Evolutionary conservation across 331 rosid species (phyloP), one percentile per base, ranked within the genome.

Genomic region (Telfairia occidentalis): DNA sequence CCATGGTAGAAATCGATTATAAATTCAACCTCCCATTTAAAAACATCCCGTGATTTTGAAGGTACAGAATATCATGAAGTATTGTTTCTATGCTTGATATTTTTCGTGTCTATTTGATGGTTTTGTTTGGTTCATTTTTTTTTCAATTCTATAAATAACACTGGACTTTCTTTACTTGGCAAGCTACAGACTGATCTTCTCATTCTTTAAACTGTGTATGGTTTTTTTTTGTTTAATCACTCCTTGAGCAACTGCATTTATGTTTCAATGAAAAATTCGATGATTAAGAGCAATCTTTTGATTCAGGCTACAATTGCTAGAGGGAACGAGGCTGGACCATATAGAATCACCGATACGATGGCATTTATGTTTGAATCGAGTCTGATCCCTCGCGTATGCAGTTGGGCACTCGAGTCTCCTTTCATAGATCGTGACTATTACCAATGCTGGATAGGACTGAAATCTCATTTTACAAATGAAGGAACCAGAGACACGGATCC

Each of bases 361-460:
- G 98, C 97, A 2, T 94, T 91, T 57, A 94, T 94, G 98, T 94
- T 94, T 12, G 98, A 94, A 53, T 94, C 98, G 9, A 71, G 95
- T 81, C 81, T 94, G 69, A 91, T 91, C 60, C 97, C 98, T 3
- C 89, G 95, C 5, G 71, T 91, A 12, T 88, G 87, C 81, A 52
- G 67, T 43, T 91, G 91, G 92, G 97, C 97, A 23, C 83, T 89
- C 0, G 89, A 91, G 63, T 91, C 98, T 15, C 96, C 92, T 8
- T 76, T 76, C 83, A 59, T 89, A 77, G 98, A 91, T 79, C 89
- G 11, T 78, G 96, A 94, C 74, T 94, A 94, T 80, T 94, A 94
- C 87, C 96, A 80, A 59, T 91, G 98, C 76, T 94, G 98, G 98
- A 89, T 85, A 49, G 98, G 98, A 42, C 69, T 91, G 74, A 81